Conservation (phyloP, 2,329 filamentous ascomycete genomes). For the Leptodontidium sp. region DNA sequence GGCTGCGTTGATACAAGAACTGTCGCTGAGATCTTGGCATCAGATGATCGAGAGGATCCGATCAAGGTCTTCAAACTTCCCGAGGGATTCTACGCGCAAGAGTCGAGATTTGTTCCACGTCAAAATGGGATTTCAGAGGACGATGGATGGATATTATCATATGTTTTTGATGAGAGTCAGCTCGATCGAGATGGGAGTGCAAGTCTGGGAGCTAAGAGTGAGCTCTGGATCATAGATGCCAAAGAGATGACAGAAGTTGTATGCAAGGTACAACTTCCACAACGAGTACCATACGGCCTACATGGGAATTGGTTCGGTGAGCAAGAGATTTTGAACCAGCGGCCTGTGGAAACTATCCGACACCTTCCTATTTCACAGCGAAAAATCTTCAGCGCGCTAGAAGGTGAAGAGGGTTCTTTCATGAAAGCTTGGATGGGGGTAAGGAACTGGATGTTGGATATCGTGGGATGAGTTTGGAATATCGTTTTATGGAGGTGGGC, state of each 20-base stretch:
- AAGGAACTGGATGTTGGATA: slow-evolving; percentile 33
- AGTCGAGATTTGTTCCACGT: slow-evolving; percentile 69
- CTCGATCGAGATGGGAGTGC: slow-evolving; percentile 51
- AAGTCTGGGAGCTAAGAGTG: slow-evolving; percentile 57
- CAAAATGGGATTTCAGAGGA: slow-evolving; percentile 58
- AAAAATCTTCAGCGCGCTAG: background rate
- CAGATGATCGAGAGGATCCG: slow-evolving; percentile 57
- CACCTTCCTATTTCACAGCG: slow-evolving; percentile 29
- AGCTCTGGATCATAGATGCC: slow-evolving; percentile 75
- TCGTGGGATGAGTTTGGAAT: slow-evolving; percentile 29
- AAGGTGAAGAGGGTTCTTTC: slow-evolving; percentile 15
- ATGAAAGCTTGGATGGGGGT: slow-evolving; percentile 35
- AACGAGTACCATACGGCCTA: slow-evolving; percentile 74
- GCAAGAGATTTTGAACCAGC: slow-evolving; percentile 59
- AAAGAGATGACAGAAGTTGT: slow-evolving; percentile 67
- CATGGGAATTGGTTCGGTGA: slow-evolving; percentile 69
- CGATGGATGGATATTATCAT: slow-evolving; percentile 72
- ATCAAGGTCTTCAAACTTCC: slow-evolving; percentile 71
- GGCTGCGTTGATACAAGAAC: slow-evolving; percentile 69
- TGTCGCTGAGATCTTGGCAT: slow-evolving; percentile 59
- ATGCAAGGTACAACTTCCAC: slow-evolving; percentile 65
- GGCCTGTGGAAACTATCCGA: slow-evolving; percentile 39
- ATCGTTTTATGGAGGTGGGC: background rate
- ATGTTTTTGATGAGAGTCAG: slow-evolving; percentile 75
- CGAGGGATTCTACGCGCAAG: slow-evolving; percentile 68